These are phyloP conservation scores for Mycena latifolia DNA, from an alignment of 768 basidiomycete genomes.

Conservation along the genomic window DNA sequence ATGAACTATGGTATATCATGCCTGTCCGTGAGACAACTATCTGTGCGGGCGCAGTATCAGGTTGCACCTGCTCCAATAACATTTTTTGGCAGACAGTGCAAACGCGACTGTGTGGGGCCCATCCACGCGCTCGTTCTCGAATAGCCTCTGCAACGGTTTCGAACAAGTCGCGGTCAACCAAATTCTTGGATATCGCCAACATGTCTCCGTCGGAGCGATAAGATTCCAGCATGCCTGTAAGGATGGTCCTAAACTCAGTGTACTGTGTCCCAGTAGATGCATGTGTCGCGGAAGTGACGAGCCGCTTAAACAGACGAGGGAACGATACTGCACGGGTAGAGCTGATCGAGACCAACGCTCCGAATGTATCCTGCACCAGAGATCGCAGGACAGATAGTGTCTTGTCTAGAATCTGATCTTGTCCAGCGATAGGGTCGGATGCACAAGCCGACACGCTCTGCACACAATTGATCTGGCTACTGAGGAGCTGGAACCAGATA, in stretches of 20 bases:
- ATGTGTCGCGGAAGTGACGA: conserved; percentile 78
- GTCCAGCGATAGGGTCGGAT: conserved; percentile 34
- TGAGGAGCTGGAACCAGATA: conserved; percentile 90
- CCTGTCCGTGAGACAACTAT: conserved; percentile 72
- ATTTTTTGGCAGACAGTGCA: conserved; percentile 69
- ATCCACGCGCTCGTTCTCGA: conserved; percentile 70
- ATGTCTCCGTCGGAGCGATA: conserved; percentile 95
- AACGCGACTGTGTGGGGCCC: conserved; percentile 62
- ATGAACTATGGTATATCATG: conserved; percentile 65
- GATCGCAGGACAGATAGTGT: conserved; percentile 70
- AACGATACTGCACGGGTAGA: conserved; percentile 88
- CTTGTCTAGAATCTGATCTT: conserved; percentile 35
- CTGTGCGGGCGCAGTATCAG: conserved; percentile 39
- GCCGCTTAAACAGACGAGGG: conserved; percentile 91
- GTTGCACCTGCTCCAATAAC: conserved; percentile 44
- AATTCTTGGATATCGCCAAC: conserved; percentile 83
- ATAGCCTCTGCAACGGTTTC: conserved; percentile 73
- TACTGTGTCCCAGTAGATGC: conserved; percentile 77
- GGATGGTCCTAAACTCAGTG: conserved; percentile 90
- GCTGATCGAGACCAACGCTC: conserved; percentile 85
- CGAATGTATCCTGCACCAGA: conserved; percentile 88
- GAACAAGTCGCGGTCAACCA: conserved; percentile 88
- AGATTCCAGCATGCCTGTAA: conserved; percentile 96
- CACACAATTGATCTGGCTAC: conserved; percentile 83
- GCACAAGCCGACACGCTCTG: conserved; percentile 71